Evolutionary conservation across 148 eudicot species (phyloP).

Genomic region (Chenopodium formosanum): DNA sequence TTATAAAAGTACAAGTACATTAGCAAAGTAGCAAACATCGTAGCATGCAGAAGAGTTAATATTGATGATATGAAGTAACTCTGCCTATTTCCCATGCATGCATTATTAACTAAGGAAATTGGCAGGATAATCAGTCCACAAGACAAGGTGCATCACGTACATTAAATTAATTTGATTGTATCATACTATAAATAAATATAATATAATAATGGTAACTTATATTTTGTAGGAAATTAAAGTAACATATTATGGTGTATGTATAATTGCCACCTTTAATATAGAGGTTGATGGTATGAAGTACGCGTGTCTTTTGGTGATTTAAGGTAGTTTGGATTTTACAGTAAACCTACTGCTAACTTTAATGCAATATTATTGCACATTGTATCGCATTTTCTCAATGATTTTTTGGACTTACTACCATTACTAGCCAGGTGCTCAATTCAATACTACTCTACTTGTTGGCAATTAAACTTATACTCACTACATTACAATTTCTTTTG

Average conservation of each 20-base stretch:
- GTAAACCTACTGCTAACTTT: not conserved
- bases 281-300: not conserved
- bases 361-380: not conserved
- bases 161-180: too few species aligned
- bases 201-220: too few species aligned
- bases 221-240: too few species aligned
- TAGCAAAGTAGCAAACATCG: too few species aligned
- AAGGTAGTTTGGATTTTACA: not conserved
- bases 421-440: not conserved
- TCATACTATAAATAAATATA: too few species aligned
- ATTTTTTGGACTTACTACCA: not conserved
- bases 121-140: not conserved
- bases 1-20: too few species aligned
- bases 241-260: not conserved
- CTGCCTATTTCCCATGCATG: slow-evolving; percentile 13
- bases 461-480: too few species aligned
- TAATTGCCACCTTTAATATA: not conserved
- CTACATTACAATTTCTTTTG: too few species aligned
- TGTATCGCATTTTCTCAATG: not conserved
- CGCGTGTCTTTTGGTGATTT: not conserved
- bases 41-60: too few species aligned
- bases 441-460: not conserved
- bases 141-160: not conserved
- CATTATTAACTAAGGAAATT: not conserved
- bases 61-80: not conserved